A percentile compares a stretch with the other conserved stretches of the same genome.
These are phyloP conservation scores for Tuctoria greenei DNA, from an alignment of 176 grass and related monocot genomes.

Conservation along the genomic window DNA sequence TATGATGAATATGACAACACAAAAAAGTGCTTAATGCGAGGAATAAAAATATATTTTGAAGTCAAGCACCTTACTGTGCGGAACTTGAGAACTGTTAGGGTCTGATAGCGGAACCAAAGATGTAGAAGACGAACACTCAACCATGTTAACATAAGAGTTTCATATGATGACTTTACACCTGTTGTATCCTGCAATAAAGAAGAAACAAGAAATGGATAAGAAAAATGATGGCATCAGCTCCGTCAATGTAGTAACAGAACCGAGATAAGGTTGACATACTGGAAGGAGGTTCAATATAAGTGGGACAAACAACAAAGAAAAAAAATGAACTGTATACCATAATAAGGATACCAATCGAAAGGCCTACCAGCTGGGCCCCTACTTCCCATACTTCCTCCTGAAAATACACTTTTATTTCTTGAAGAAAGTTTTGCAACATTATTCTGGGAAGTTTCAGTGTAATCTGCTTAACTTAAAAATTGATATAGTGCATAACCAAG, in stretches of 20 bases:
- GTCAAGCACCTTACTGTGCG: conserved; percentile 76
- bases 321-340: conserved; percentile 53
- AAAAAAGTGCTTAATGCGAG: too few relatives aligned
- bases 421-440: not conserved
- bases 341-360: conserved; percentile 63
- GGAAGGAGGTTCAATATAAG: conserved; percentile 8
- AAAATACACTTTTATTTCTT: conserved; percentile 18
- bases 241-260: conserved; percentile 11
- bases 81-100: conserved; percentile 85
- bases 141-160: conserved; percentile 68
- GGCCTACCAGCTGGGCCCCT: conserved; percentile 76
- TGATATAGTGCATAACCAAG: not conserved
- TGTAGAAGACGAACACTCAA: conserved; percentile 70
- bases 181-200: conserved; percentile 63
- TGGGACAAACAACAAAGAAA: conserved; percentile 16
- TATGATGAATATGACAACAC: too few relatives aligned
- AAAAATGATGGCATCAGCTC: conserved; percentile 8
- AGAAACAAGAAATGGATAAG: conserved; percentile 14
- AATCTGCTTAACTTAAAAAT: not conserved
- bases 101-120: conserved; percentile 89
- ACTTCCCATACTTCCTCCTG: conserved; percentile 99
- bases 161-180: conserved; percentile 73
- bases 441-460: not conserved
- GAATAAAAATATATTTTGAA: conserved; percentile 51
- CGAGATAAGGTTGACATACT: conserved; percentile 7